These are phyloP conservation scores for Dothistroma pini DNA, from an alignment of 2,329 filamentous ascomycete species.

Conservation along the genomic window DNA sequence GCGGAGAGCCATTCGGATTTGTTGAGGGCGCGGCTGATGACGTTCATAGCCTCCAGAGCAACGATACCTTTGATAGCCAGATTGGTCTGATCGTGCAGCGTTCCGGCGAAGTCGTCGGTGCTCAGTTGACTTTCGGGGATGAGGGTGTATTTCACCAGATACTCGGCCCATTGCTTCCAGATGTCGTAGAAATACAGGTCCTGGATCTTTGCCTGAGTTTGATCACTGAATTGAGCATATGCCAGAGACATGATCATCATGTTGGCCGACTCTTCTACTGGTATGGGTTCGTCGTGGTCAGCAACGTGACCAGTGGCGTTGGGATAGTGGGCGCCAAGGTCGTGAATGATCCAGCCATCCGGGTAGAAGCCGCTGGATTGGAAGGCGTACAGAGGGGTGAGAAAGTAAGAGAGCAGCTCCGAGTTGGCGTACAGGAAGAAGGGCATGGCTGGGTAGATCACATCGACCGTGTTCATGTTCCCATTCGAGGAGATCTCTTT, in stretches of 20 bases:
- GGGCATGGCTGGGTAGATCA: conserved; percentile 30
- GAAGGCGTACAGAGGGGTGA: conserved; percentile 21
- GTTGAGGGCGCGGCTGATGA: conserved; percentile 6
- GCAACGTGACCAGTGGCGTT: conserved; percentile 27
- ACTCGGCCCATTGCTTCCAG: conserved; percentile 52
- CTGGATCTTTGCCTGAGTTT: conserved; percentile 44
- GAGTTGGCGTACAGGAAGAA: conserved; percentile 28
- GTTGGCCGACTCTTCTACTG: conserved; percentile 44
- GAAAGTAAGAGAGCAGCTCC: conserved; percentile 13
- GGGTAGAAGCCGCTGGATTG: conserved; percentile 24
- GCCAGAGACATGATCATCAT: conserved; percentile 53
- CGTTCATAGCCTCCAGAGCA: conserved; percentile 35
- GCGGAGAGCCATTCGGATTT: neutral
- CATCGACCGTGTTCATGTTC: conserved; percentile 33
- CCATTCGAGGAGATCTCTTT: conserved; percentile 52
- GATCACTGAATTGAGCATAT: conserved; percentile 56
- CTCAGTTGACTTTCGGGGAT: conserved; percentile 54
- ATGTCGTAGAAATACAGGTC: conserved; percentile 37
- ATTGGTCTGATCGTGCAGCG: conserved; percentile 46
- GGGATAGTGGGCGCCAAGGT: conserved; percentile 22
- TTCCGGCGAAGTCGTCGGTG: conserved; percentile 53
- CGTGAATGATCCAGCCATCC: conserved; percentile 21
- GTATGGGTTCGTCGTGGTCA: conserved; percentile 49
- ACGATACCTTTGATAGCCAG: conserved; percentile 24
- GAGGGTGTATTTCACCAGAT: conserved; percentile 50